Evolutionary conservation across 129 eudicot genomes (phyloP).

Genomic region (Saussurea involucrata): DNA sequence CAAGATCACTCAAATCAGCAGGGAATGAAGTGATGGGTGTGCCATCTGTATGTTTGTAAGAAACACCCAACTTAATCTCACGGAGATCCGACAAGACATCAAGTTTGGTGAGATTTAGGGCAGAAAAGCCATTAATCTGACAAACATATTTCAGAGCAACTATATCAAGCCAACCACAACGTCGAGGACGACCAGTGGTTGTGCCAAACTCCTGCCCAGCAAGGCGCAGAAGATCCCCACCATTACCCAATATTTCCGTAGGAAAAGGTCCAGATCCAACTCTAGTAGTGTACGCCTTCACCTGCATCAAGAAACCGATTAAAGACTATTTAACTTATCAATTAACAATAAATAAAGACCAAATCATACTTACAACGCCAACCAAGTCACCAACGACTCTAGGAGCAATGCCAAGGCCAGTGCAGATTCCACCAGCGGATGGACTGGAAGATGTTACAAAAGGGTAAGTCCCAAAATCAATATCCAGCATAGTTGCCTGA

Average conservation of each 20-base stretch:
- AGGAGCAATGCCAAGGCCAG: slow-evolving; percentile 98
- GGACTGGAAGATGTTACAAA: slow-evolving; percentile 97
- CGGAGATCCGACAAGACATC: slow-evolving; percentile 88
- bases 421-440: slow-evolving; percentile 98
- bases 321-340: not conserved
- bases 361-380: slow-evolving; percentile 76
- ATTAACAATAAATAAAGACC: not conserved
- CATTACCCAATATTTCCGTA: slow-evolving; percentile 79
- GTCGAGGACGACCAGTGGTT: slow-evolving; percentile 96
- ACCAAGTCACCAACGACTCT: slow-evolving; percentile 82
- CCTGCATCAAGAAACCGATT: slow-evolving; percentile 46
- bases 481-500: slow-evolving; percentile 99
- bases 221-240: slow-evolving; percentile 69
- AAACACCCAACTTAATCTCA: slow-evolving; percentile 80
- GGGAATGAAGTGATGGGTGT: slow-evolving; percentile 72
- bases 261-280: slow-evolving; percentile 99
- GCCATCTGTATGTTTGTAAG: slow-evolving; percentile 64
- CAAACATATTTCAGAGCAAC: slow-evolving; percentile 83
- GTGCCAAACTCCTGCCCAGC: slow-evolving; percentile 98
- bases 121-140: slow-evolving; percentile 81
- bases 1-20: slow-evolving; percentile 68
- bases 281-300: slow-evolving; percentile 96
- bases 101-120: slow-evolving; percentile 86
- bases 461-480: slow-evolving; percentile 98
- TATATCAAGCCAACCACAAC: slow-evolving; percentile 97